Base-by-base conservation (phyloP, 2,329 filamentous ascomycete species). In the Aspergillus sclerotialis region DNA sequence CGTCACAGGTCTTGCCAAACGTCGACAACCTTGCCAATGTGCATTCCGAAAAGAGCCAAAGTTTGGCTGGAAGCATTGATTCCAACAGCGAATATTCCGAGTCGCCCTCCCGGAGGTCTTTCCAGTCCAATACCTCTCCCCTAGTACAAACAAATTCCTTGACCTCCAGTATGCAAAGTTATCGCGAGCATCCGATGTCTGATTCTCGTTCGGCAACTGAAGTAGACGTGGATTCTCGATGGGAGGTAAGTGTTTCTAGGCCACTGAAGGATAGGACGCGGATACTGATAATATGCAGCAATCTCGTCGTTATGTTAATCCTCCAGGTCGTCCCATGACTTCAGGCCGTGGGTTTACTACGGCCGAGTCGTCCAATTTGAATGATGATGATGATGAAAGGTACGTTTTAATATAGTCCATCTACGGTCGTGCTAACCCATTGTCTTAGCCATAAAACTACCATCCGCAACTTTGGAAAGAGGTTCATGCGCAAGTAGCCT, bases 1-100 rank as follows among this genome's bases (percentile, higher is more conserved):
- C 77, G 50, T 82, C 80, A 23, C 78, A 82, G 13, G 69, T 90
- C 25, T 64, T 80, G 27, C 42, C 73, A 69, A 55, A 56, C 31
- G 50, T 56, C 24, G 52, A 60, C 37, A 55, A 44, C 32, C 28
- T 54, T 14, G 28, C 44, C 8, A 49, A 52, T 33, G 37, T 53
- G 5, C 42, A 37, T 13, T 52, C 46, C 7, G 58, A 58, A 28
- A 45, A 56, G n/a, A 39, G 49, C 16, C 48, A 48, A 2, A 64
- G 58, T 35, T 33, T 63, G 29, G 45, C 46, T 5, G 19, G 19
- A 23, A 64, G 61, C 35, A 53, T 52, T 11, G 61, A 63, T 40
- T 64, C 61, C 6, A 58, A 53, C 25, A 58, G 57, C 29, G 61
- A 63, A 24, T 53, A 50, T 18, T 62, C 59, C 2, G 58, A 56